phyloP scores from a whole-genome alignment of 2,329 filamentous ascomycete species.

The Aphanocladium album region DNA sequence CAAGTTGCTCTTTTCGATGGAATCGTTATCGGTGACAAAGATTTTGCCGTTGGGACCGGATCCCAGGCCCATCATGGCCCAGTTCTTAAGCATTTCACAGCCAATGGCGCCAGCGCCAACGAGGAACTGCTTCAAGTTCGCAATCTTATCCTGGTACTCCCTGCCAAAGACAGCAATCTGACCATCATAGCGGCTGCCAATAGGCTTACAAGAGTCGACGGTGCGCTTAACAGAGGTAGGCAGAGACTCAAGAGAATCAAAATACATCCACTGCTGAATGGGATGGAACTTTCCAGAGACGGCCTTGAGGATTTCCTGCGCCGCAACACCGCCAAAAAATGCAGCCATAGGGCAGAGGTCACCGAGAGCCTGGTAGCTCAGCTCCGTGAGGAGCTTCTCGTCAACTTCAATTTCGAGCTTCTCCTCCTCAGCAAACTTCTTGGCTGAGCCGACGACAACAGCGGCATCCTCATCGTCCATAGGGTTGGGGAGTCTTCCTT shows the following conservation, averaged over 20 bases:
- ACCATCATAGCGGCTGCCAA: constrained; percentile 84
- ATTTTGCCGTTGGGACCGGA: constrained; percentile 86
- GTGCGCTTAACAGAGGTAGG: constrained; percentile 69
- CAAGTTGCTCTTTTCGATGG: constrained; percentile 97
- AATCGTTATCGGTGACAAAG: constrained; percentile 93
- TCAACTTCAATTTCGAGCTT: constrained; percentile 68
- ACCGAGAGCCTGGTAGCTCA: constrained; percentile 90
- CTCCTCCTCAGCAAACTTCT: constrained; percentile 67
- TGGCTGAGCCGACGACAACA: constrained; percentile 70
- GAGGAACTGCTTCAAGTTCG: constrained; percentile 86
- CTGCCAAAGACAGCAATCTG: constrained; percentile 95
- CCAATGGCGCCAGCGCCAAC: constrained; percentile 96
- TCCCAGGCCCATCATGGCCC: constrained; percentile 96
- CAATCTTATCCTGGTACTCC: constrained; percentile 90
- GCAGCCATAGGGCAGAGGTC: constrained; percentile 90
- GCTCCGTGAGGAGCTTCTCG: constrained; percentile 85
- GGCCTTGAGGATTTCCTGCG: constrained; percentile 93
- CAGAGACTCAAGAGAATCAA: constrained; percentile 94
- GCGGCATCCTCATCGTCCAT: constrained; percentile 80
- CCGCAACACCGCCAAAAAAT: constrained; percentile 88
- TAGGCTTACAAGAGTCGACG: constrained; percentile 82
- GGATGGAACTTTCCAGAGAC: constrained; percentile 97
- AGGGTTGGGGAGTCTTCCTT: constrained; percentile 72
- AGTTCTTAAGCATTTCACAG: constrained; percentile 99
- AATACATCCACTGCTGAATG: constrained; percentile 94